Percentiles rank a stretch among this genome's conserved stretches.
Evolutionary conservation across 805 yeast genomes (phyloP).

Genomic region (Nakazawaea ernobii): DNA sequence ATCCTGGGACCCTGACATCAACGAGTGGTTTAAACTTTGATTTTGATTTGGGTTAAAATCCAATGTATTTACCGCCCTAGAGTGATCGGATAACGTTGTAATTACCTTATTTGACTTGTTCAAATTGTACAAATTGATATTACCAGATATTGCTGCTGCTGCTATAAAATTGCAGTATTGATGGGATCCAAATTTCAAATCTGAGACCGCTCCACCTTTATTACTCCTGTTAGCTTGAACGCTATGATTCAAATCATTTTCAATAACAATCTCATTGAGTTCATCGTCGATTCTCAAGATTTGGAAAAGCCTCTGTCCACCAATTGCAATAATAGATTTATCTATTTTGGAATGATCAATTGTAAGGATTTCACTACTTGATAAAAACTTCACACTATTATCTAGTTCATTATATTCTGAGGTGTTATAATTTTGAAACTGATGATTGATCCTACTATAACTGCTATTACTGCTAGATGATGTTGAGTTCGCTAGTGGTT

Average conservation of each 20-base stretch:
- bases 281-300: slow-evolving; percentile 26
- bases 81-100: slow-evolving; percentile 32
- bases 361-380: slow-evolving; percentile 27
- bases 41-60: slow-evolving; percentile 28
- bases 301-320: slow-evolving; percentile 37
- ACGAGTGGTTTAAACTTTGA: slow-evolving; percentile 25
- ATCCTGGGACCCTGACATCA: slow-evolving; percentile 72
- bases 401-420: slow-evolving; percentile 17
- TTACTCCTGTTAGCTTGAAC: slow-evolving; percentile 24
- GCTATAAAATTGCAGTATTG: slow-evolving; percentile 33
- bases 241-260: slow-evolving; percentile 28
- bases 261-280: slow-evolving; percentile 21
- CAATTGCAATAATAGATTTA: slow-evolving; percentile 30
- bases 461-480: slow-evolving; percentile 13
- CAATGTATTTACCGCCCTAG: slow-evolving; percentile 40
- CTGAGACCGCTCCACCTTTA: slow-evolving; percentile 34
- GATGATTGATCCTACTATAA: slow-evolving; percentile 21
- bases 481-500: slow-evolving; percentile 13
- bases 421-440: slow-evolving; percentile 20
- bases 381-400: slow-evolving; percentile 23
- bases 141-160: slow-evolving; percentile 41
- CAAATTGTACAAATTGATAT: slow-evolving; percentile 30
- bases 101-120: slow-evolving; percentile 23
- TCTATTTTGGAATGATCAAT: slow-evolving; percentile 28
- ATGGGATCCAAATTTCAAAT: slow-evolving; percentile 37